phyloP scores from a whole-genome alignment of 176 grass and related monocot genomes.

The Raddia distichophylla region DNA sequence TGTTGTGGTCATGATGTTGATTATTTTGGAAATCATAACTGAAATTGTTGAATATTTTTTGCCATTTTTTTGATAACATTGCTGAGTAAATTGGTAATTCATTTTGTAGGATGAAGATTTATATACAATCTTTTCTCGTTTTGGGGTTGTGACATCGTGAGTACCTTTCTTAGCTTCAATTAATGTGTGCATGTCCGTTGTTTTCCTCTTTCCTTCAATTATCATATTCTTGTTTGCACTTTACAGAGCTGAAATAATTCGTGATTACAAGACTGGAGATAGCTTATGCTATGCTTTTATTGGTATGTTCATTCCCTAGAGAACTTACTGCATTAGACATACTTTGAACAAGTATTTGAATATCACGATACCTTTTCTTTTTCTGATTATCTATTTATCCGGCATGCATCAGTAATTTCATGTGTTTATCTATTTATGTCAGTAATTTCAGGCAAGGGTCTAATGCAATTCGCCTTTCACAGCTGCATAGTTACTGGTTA shows the following conservation, averaged over 20 bases:
- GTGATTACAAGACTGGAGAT: slow-evolving; percentile 91
- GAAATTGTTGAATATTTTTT: neutral
- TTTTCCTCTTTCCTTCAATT: slow-evolving; percentile 18
- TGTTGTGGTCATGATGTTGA: neutral
- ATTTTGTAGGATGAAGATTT: slow-evolving; percentile 90
- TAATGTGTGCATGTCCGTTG: slow-evolving; percentile 20
- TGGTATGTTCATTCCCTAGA: slow-evolving; percentile 47
- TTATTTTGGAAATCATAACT: slow-evolving; percentile 16
- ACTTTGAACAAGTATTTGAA: neutral
- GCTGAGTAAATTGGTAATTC: slow-evolving; percentile 1
- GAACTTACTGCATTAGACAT: slow-evolving; percentile 12
- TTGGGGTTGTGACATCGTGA: slow-evolving; percentile 92
- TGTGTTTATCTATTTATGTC: neutral
- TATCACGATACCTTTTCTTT: slow-evolving; percentile 6
- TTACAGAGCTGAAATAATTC: slow-evolving; percentile 91
- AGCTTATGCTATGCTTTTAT: slow-evolving; percentile 98
- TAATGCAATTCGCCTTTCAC: neutral
- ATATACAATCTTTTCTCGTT: slow-evolving; percentile 94
- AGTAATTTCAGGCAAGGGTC: neutral
- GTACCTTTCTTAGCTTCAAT: slow-evolving; percentile 38
- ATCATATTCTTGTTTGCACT: slow-evolving; percentile 45
- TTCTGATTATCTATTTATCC: slow-evolving; percentile 26
- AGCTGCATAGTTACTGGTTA: neutral
- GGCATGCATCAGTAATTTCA: neutral
- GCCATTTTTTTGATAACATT: neutral